Evolutionary conservation across 768 basidiomycete species (phyloP), one percentile per base, ranked within the genome.

Genomic region (Candolleomyces eurysporus): DNA sequence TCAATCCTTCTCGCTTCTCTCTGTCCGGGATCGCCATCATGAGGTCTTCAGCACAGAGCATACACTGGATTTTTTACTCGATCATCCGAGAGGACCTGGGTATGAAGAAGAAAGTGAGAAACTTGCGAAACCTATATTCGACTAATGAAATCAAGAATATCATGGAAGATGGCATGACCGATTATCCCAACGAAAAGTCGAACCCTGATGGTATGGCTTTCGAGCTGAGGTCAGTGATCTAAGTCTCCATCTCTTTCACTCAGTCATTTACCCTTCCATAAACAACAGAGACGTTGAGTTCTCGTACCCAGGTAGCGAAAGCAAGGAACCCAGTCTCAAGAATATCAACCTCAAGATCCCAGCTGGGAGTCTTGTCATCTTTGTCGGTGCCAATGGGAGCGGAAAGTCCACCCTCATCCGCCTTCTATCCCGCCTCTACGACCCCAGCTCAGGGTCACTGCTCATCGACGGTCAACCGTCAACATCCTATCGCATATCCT

Each of bases 131-230:
- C 3, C 17, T 63, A 42, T 63, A 63, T 21, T 30, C 31, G 51
- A 75, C 88, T 16, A 72, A 71, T 13, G 79, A 82, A 30, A 85
- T 91, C 43, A 76, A 73, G 2, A 91, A 91, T 65, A 76, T 76
- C 46, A 69, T 92, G 16, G 61, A 69, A 11, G 88, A 90, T 59
- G 87, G 87, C 9, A 69, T 2, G 49, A 17, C 5, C 14, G 10
- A 2, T 8, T 51, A 51, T 51, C 49, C 49, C 5, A 4, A 8
- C 14, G 49, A 19, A 5, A 21, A 19, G 16, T 51, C 49, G 8
- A 14, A 14, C 26, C 49, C 49, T 2, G 59, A 39, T 9, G 57
- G 57, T 2, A 30, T 55, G 59, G 40, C 14, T 42, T 61, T 60
- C 26, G 40, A 59, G 31, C 46, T 59, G 13, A 51, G 42, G 61